These are phyloP conservation scores for Colletotrichum sp. DNA, from an alignment of 2,329 filamentous ascomycete species.

Conservation along the genomic window DNA sequence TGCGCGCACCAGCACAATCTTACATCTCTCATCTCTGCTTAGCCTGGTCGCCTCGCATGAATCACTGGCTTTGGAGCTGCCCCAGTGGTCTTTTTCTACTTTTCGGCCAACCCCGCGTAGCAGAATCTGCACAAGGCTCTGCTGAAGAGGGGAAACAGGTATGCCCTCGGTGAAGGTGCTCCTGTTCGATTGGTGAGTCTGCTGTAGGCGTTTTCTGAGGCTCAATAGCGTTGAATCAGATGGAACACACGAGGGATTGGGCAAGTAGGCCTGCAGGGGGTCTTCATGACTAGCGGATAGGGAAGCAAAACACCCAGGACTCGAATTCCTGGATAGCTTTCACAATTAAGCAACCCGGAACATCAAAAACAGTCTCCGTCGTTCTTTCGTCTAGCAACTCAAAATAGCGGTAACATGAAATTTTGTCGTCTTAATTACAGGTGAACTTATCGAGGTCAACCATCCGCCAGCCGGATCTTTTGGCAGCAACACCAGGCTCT, in stretches of 20 bases:
- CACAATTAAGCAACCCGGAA: too few species aligned
- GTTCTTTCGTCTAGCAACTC: too few species aligned
- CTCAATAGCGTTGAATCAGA: neutral
- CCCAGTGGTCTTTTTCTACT: neutral
- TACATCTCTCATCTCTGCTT: neutral
- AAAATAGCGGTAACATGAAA: too few species aligned
- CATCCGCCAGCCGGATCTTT: too few species aligned
- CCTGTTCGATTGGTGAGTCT: neutral
- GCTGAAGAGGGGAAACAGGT: neutral
- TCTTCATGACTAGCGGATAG: too few species aligned
- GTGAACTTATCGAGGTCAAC: too few species aligned
- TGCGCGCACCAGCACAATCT: neutral
- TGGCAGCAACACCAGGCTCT: too few species aligned
- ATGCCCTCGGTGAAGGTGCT: neutral
- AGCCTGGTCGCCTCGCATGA: neutral
- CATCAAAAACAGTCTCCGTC: rapidly evolving
- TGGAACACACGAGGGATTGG: neutral
- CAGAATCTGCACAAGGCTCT: neutral
- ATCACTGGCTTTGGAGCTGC: neutral
- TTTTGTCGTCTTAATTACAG: too few species aligned
- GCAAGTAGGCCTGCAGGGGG: too few species aligned
- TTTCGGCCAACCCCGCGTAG: too few species aligned
- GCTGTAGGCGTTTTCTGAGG: neutral
- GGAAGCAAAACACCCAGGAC: too few species aligned
- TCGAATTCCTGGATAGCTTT: too few species aligned